Conservation (phyloP, 2,329 filamentous ascomycete species). For the Arthrobotrys entomopaga region DNA sequence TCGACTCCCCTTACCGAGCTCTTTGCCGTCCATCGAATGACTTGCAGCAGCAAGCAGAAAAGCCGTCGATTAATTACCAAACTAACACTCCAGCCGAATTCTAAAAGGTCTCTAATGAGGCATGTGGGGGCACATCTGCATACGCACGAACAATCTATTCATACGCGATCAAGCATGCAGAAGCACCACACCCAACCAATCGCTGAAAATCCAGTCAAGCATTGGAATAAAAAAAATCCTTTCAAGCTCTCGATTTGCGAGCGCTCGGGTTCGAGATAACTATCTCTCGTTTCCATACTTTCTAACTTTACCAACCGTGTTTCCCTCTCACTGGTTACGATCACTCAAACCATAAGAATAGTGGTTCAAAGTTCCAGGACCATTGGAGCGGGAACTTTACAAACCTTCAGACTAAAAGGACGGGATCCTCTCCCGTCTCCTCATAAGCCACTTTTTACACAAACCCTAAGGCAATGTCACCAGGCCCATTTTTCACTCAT, state of each 20-base stretch:
- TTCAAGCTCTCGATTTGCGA: constrained; percentile 40
- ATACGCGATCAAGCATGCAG: constrained; percentile 40
- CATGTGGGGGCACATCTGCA: constrained; percentile 10
- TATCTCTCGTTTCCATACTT: constrained; percentile 43
- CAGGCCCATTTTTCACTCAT: constrained; percentile 31
- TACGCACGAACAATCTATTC: constrained; percentile 17
- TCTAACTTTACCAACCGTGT: constrained; percentile 16
- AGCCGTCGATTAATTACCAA: background rate
- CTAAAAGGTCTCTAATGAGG: background rate
- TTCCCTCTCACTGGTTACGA: background rate
- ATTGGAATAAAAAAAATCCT: constrained; percentile 9
- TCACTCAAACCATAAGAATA: background rate
- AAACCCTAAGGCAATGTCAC: constrained; percentile 30
- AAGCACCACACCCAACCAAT: constrained; percentile 43
- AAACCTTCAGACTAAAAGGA: constrained; percentile 23
- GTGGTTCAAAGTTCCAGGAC: background rate
- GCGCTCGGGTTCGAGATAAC: constrained; percentile 14
- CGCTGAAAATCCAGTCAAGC: constrained; percentile 14
- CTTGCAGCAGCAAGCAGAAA: constrained; percentile 2
- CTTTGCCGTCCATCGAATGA: constrained; percentile 22
- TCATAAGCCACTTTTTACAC: constrained; percentile 18
- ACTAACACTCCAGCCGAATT: background rate
- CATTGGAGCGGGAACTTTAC: constrained; percentile 24
- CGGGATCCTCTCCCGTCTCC: constrained; percentile 37
- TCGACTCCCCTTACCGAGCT: background rate